These are phyloP conservation scores for Pulveroboletus sp. DNA, from an alignment of 768 basidiomycete genomes.

Conservation along the genomic window DNA sequence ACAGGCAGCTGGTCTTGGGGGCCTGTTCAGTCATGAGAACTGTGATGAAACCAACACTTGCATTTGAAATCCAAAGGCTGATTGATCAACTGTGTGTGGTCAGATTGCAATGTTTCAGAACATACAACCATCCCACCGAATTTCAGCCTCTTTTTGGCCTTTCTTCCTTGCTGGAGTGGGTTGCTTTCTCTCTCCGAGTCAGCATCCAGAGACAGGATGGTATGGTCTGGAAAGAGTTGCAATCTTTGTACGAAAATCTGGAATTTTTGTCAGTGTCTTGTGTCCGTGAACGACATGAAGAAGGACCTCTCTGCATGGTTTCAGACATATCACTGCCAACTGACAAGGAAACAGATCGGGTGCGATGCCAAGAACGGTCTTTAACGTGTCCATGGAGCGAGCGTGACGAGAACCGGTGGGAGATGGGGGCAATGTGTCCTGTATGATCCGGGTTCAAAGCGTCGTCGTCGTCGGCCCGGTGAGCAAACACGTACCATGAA, in stretches of 20 bases:
- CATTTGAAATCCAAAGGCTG: not conserved
- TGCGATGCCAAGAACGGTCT: constrained; percentile 37
- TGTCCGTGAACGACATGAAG: too few species aligned
- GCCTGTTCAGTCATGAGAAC: not conserved
- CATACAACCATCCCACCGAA: too few species aligned
- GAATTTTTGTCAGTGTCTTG: not conserved
- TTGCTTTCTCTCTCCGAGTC: not conserved
- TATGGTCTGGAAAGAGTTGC: constrained; percentile 16
- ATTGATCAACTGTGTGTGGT: constrained; percentile 15
- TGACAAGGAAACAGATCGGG: constrained; percentile 50
- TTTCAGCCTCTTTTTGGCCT: not conserved
- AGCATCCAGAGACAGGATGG: constrained; percentile 14
- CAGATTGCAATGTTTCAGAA: too few species aligned
- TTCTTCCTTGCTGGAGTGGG: constrained; percentile 2
- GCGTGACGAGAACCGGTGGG: constrained; percentile 3
- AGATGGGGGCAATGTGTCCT: constrained; percentile 25
- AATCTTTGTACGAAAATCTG: constrained; percentile 22
- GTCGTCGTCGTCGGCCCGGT: too few species aligned
- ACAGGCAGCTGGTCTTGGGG: constrained; percentile 37
- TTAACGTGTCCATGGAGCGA: constrained; percentile 22
- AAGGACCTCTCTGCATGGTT: constrained; percentile 48
- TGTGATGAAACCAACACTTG: constrained; percentile 2
- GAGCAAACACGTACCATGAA: constrained; percentile 14
- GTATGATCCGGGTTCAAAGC: not conserved
- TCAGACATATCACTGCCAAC: constrained; percentile 44